These are phyloP conservation scores for Phytomonas sp. DNA, from an alignment of 208 protist species.

Conservation along the genomic window DNA sequence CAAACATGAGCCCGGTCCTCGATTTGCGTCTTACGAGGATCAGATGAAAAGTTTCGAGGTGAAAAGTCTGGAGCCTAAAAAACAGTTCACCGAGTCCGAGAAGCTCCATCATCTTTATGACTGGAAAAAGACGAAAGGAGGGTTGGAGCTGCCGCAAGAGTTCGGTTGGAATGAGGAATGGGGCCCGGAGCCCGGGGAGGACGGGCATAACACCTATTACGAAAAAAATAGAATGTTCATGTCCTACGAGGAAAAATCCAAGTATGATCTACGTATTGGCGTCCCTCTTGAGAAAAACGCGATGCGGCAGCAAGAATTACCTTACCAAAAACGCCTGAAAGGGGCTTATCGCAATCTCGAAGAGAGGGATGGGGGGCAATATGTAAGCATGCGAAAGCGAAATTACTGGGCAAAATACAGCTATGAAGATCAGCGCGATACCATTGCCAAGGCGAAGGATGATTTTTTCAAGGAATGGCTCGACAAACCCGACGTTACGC, in stretches of 20 bases:
- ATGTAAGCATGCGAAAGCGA: constrained; percentile 59
- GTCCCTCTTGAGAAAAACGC: constrained; percentile 83
- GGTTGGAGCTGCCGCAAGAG: constrained; percentile 57
- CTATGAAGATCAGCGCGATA: constrained; percentile 82
- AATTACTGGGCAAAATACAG: constrained; percentile 79
- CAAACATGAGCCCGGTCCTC: constrained; percentile 65
- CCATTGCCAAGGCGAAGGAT: constrained; percentile 69
- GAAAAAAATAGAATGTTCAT: constrained; percentile 89
- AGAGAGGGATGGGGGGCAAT: constrained; percentile 50
- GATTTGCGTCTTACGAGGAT: constrained; percentile 69
- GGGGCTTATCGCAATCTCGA: constrained; percentile 76
- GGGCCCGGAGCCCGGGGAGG: constrained; percentile 79
- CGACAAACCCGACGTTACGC: constrained; percentile 78
- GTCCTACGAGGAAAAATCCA: constrained; percentile 83
- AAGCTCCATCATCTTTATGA: constrained; percentile 72
- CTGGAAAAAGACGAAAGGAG: constrained; percentile 66
- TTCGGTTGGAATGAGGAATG: constrained; percentile 87
- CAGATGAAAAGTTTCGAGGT: constrained; percentile 42
- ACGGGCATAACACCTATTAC: constrained; percentile 82
- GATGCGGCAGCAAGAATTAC: constrained; percentile 83
- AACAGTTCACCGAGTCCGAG: constrained; percentile 69
- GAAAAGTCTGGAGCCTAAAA: constrained; percentile 50
- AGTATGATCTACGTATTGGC: constrained; percentile 64
- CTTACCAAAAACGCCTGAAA: constrained; percentile 80
- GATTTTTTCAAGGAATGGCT: constrained; percentile 83